Conservation (phyloP, 1,284 basidiomycete genomes). For the Apiotrichum siamense region DNA sequence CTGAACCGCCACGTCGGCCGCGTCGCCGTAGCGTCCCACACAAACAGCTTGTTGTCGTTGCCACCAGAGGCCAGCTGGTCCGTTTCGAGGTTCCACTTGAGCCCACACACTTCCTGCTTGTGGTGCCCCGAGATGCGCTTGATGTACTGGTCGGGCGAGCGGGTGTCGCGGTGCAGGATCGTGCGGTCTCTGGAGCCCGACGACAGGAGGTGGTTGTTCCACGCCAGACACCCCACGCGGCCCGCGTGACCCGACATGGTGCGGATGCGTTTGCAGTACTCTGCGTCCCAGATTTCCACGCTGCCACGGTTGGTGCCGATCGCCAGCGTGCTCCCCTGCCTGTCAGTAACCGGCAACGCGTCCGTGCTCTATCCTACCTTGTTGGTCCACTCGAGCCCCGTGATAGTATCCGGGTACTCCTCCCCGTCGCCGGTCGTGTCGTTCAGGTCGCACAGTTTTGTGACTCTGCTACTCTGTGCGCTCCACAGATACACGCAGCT, state of each 20-base stretch:
- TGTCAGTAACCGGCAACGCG: conserved; percentile 1
- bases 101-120: conserved; percentile 91
- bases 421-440: conserved; percentile 24
- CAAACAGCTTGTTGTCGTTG: conserved; percentile 97
- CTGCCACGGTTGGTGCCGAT: conserved; percentile 83
- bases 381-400: conserved; percentile 87
- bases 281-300: conserved; percentile 93
- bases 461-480: conserved; percentile 84
- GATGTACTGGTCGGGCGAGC: conserved; percentile 65
- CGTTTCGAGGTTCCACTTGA: conserved; percentile 76
- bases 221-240: conserved; percentile 87
- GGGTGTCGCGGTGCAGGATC: conserved; percentile 88
- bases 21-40: conserved; percentile 71
- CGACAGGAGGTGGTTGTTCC: conserved; percentile 83
- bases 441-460: conserved; percentile 79
- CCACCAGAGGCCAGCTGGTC: conserved; percentile 87
- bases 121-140: conserved; percentile 69
- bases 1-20: conserved; percentile 87
- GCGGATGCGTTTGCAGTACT: conserved; percentile 66
- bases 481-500: conserved; percentile 95
- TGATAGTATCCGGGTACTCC: conserved; percentile 59
- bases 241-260: conserved; percentile 78
- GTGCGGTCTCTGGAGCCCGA: conserved; percentile 87
- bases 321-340: conserved; percentile 75
- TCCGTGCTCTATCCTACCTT: conserved; percentile 52